Percentiles rank a stretch among this genome's conserved stretches.
Conservation (phyloP, 2,329 filamentous ascomycete genomes). For the Trichoderma afroharzianum region DNA sequence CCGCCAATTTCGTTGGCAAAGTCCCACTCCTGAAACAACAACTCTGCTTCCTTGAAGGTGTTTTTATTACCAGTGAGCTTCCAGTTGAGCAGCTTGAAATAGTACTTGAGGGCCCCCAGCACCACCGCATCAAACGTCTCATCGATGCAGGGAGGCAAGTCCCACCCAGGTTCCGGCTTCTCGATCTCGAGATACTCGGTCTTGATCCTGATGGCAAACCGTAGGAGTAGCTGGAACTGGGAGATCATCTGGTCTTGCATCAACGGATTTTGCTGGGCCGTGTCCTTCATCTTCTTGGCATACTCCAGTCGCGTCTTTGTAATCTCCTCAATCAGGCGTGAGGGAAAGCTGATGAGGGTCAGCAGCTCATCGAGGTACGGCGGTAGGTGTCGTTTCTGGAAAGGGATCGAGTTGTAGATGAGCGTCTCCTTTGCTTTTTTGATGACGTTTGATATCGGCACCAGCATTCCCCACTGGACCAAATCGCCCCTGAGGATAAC, state of each 20-base stretch:
- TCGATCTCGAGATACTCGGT: conserved; percentile 80
- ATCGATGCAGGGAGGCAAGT: conserved; percentile 91
- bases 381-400: conserved; percentile 84
- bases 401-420: conserved; percentile 79
- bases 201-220: conserved; percentile 89
- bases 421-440: conserved; percentile 89
- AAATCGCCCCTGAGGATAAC: conserved; percentile 68
- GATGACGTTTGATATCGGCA: conserved; percentile 80
- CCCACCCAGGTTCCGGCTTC: conserved; percentile 87
- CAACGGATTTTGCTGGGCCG: conserved; percentile 84
- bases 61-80: conserved; percentile 97
- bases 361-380: conserved; percentile 96
- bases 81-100: conserved; percentile 98
- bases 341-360: conserved; percentile 95
- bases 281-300: conserved; percentile 92
- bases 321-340: conserved; percentile 91
- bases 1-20: conserved; percentile 93
- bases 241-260: conserved; percentile 98
- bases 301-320: conserved; percentile 89
- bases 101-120: conserved; percentile 90
- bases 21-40: conserved; percentile 96
- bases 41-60: conserved; percentile 97
- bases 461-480: conserved; percentile 69
- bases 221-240: conserved; percentile 90
- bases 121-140: conserved; percentile 93